A percentile compares a stretch with the other conserved stretches of the same genome.
phyloP scores from a whole-genome alignment of 331 rosid species.

The Pyracantha coccinea region DNA sequence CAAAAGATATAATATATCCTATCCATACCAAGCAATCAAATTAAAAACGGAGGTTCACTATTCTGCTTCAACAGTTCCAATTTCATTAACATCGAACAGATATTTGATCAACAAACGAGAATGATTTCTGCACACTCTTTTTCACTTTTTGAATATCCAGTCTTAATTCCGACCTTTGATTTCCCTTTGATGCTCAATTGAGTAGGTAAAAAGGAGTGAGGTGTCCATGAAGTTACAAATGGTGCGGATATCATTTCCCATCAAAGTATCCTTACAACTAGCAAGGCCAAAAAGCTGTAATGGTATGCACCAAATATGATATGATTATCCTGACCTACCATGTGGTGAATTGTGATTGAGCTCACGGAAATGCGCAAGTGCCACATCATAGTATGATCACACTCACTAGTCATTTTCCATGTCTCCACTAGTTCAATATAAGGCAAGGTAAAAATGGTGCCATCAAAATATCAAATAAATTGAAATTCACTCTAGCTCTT shows the following conservation, averaged over 20 bases:
- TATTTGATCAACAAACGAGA: neutral
- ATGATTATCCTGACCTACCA: conserved; percentile 6
- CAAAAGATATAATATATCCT: no score
- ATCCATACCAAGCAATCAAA: no score
- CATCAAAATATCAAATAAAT: no score
- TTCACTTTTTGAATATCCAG: neutral
- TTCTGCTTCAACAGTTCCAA: neutral
- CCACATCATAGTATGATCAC: neutral
- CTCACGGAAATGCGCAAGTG: neutral
- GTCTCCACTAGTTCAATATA: no score
- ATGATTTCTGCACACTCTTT: no score
- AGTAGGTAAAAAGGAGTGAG: neutral
- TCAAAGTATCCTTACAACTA: neutral
- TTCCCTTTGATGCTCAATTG: neutral
- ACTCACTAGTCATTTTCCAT: no score
- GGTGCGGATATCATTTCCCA: neutral
- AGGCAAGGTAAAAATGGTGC: no score
- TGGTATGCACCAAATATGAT: neutral
- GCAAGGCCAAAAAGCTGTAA: no score
- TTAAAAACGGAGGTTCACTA: neutral
- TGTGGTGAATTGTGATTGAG: neutral
- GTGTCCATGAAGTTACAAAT: no score
- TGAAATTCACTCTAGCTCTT: no score
- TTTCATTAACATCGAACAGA: neutral
- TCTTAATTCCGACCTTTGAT: neutral